These are phyloP conservation scores for Arabidopsis thaliana DNA, from an alignment of 345 rosid genomes.

Conservation along the genomic window TAIR10.1 NC_003075.7:12418501-12419000, in stretches of 20 bases:
- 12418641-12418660: constrained; percentile 27
- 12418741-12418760: constrained; percentile 1
- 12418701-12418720: neutral
- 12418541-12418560: constrained; percentile 11
- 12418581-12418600: neutral
- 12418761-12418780: neutral
- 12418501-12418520: constrained; percentile 12
- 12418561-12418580: constrained; percentile 10
- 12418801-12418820: too few species aligned
- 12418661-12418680: neutral
- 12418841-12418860: neutral
- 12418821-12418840: too few species aligned
- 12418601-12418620: constrained; percentile 26
- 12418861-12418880: neutral
- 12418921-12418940: neutral
- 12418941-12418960: neutral
- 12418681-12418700: neutral
- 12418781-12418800: too few species aligned
- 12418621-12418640: neutral
- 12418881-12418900: neutral
- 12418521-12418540: constrained; percentile 38
- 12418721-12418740: constrained; percentile 6
- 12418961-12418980: neutral
- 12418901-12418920: neutral
- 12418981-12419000: constrained; percentile 14